Conservation (phyloP, 441 rosid species). For the Eutrema salsugineum region DNA sequence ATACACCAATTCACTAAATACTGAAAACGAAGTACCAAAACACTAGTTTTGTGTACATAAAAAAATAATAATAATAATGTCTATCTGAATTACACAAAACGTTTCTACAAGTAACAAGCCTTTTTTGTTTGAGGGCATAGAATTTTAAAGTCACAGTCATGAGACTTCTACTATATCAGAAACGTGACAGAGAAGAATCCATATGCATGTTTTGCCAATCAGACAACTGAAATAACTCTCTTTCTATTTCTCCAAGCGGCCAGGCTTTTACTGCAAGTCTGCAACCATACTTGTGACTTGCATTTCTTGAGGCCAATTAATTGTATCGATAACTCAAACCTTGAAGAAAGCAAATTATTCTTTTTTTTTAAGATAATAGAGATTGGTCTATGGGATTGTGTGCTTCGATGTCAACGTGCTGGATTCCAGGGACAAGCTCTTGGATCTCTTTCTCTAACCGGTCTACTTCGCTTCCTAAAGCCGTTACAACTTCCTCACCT, state of each 20-base stretch:
- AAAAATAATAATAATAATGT: neutral
- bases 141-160: neutral
- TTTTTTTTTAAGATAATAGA: constrained; percentile 24
- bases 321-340: neutral
- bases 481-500: constrained; percentile 99
- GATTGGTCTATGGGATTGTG: constrained; percentile 69
- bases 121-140: neutral
- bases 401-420: constrained; percentile 97
- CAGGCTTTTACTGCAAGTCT: neutral
- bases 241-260: neutral
- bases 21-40: too few species aligned
- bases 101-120: constrained; percentile 1
- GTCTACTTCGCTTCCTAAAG: constrained; percentile 94
- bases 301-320: constrained; percentile 4
- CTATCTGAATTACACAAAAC: neutral
- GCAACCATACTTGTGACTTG: neutral
- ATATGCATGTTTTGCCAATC: neutral
- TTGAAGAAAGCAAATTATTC: neutral
- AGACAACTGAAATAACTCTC: neutral
- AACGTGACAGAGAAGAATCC: neutral
- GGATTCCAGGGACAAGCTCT: constrained; percentile 94
- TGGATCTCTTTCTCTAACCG: constrained; percentile 94
- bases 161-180: neutral
- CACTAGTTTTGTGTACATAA: neutral
- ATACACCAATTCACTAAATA: too few species aligned